Conservation (phyloP, 2,329 filamentous ascomycete genomes). For the Sporothrix sp. region DNA sequence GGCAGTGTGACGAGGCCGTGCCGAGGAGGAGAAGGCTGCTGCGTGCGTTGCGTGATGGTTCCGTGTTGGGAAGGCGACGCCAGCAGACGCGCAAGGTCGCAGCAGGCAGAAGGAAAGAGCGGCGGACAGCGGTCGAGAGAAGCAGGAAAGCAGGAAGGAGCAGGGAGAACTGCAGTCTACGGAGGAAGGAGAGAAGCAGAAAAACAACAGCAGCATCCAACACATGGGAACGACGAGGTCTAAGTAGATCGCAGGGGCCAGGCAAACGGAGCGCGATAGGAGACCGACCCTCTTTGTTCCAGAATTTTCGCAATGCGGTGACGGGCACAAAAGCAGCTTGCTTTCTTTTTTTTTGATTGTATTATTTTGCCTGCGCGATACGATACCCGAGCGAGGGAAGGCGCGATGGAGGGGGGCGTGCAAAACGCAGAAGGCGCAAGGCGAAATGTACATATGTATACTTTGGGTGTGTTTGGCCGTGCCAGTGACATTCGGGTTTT, state of each 20-base stretch:
- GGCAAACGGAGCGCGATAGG: background rate
- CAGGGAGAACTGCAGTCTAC: background rate
- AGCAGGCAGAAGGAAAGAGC: constrained; percentile 1
- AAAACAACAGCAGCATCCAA: background rate
- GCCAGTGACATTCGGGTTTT: constrained; percentile 6
- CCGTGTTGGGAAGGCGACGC: constrained; percentile 8
- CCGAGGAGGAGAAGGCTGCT: no score
- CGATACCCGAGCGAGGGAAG: no score
- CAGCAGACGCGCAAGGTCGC: background rate
- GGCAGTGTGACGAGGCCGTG: no score
- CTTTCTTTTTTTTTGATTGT: background rate
- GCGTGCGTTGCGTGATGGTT: constrained; percentile 2
- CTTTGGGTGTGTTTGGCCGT: no score
- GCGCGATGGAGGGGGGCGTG: background rate
- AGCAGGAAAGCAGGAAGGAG: background rate
- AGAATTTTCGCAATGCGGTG: constrained; percentile 4
- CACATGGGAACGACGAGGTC: constrained; percentile 1
- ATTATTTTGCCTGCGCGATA: background rate
- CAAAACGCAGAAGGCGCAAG: background rate
- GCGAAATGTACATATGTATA: no score
- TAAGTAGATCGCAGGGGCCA: background rate
- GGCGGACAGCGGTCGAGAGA: background rate
- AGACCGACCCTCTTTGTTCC: constrained; percentile 11
- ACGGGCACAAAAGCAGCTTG: background rate
- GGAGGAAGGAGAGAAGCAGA: background rate